Percentiles rank a stretch among this genome's conserved stretches.
Evolutionary conservation across 352 stramenopile genomes (phyloP).

Genomic region (Globisporangium nagaii): DNA sequence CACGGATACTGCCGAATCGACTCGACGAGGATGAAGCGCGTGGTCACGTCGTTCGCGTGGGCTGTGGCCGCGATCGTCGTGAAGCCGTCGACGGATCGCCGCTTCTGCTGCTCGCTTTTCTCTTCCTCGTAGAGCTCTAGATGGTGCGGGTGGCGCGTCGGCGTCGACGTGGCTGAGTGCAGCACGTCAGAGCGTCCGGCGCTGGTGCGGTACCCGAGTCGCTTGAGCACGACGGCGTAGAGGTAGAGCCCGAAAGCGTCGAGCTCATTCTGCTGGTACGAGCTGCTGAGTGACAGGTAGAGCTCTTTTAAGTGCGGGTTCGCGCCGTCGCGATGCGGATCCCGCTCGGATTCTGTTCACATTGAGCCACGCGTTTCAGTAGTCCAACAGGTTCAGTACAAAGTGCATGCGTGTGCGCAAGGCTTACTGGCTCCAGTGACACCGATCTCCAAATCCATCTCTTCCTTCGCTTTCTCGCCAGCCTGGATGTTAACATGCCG

Average conservation of each 20-base stretch:
- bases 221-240: slow-evolving; percentile 67
- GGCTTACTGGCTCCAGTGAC: slow-evolving; percentile 36
- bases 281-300: slow-evolving; percentile 39
- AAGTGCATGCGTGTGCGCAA: slow-evolving; percentile 11
- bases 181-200: slow-evolving; percentile 20
- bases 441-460: slow-evolving; percentile 71
- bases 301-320: slow-evolving; percentile 78
- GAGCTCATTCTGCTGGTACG: slow-evolving; percentile 45
- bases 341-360: slow-evolving; percentile 23
- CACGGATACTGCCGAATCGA: slow-evolving; percentile 71
- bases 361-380: too few species aligned
- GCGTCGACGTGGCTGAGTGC: slow-evolving; percentile 18
- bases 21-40: slow-evolving; percentile 59
- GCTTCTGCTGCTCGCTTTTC: slow-evolving; percentile 28
- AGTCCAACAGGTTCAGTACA: too few species aligned
- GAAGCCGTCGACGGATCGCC: slow-evolving; percentile 13
- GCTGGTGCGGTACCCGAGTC: slow-evolving; percentile 58
- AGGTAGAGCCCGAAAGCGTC: slow-evolving; percentile 80
- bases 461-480: slow-evolving; percentile 78
- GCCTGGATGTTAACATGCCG: slow-evolving; percentile 34
- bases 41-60: slow-evolving; percentile 42
- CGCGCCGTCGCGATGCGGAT: slow-evolving; percentile 31
- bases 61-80: slow-evolving; percentile 6
- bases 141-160: slow-evolving; percentile 30
- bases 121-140: slow-evolving; percentile 27